Conservation (phyloP, 176 grass and related monocot genomes). For the Aegilops longissima region DNA sequence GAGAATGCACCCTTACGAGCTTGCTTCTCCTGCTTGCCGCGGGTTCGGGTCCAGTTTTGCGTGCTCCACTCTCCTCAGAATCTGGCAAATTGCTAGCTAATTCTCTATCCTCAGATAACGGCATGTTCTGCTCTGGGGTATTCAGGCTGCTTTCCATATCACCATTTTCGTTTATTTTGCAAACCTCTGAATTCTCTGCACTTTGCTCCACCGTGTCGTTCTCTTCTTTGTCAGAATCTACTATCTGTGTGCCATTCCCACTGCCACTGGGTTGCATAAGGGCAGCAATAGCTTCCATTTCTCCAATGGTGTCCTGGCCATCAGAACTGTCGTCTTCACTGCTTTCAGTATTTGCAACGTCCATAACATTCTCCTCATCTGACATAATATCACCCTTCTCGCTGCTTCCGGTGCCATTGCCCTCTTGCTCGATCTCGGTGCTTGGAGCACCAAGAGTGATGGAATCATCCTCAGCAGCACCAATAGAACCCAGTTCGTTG, state of each 20-base stretch:
- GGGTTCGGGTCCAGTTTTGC: background rate
- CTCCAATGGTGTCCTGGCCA: background rate
- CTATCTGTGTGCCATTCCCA: background rate
- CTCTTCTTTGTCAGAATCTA: conserved; percentile 25
- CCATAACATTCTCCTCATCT: conserved; percentile 2
- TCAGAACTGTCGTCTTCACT: conserved; percentile 8
- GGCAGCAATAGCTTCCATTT: conserved; percentile 15
- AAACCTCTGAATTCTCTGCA: background rate
- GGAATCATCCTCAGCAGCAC: background rate
- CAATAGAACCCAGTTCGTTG: background rate
- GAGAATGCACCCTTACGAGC: conserved; percentile 32
- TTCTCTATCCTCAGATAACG: conserved; percentile 1
- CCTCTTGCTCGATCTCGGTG: background rate
- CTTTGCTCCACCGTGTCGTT: background rate
- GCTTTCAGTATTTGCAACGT: background rate
- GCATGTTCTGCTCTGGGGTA: background rate
- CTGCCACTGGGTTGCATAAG: background rate
- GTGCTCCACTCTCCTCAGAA: conserved; percentile 8
- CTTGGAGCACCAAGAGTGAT: background rate
- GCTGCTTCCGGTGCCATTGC: conserved; percentile 11
- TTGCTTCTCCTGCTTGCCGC: conserved; percentile 7
- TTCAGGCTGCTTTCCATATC: conserved; percentile 8
- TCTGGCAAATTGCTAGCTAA: conserved; percentile 1
- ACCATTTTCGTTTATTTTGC: background rate
- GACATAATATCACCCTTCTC: background rate